A percentile compares a stretch with the other conserved stretches of the same genome.
Evolutionary conservation across 73 alveolate genomes (phyloP).

Genomic region (Paramecium sexaurelia): DNA sequence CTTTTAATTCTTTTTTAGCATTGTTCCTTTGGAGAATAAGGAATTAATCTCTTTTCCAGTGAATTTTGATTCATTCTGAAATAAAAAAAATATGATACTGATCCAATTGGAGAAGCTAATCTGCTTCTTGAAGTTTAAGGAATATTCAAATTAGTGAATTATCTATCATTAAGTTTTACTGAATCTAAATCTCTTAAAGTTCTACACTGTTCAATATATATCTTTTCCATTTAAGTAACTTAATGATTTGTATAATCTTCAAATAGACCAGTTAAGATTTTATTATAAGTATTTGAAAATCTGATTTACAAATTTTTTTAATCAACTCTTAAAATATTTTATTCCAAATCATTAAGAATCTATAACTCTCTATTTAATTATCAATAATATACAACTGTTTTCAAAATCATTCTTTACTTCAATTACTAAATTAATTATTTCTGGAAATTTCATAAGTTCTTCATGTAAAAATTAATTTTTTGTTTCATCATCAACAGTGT

Average conservation of each 20-base stretch:
- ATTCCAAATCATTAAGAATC: background rate
- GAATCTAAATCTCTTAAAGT: background rate
- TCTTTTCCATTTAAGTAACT: background rate
- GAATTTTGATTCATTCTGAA: background rate
- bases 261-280: background rate
- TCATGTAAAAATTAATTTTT: background rate
- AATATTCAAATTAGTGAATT: background rate
- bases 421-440: background rate
- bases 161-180: background rate
- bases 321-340: background rate
- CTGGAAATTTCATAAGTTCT: background rate
- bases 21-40: background rate
- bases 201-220: background rate
- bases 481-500: background rate
- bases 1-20: background rate
- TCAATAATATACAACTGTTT: background rate
- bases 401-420: background rate
- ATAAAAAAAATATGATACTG: background rate
- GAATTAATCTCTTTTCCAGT: background rate
- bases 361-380: constrained; percentile 3
- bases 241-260: background rate
- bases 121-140: background rate
- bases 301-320: background rate
- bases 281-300: background rate
- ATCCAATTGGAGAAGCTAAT: background rate